Evolutionary conservation across 192 early-diverging fungal genomes (phyloP).

Genomic region (Podila verticillata): DNA sequence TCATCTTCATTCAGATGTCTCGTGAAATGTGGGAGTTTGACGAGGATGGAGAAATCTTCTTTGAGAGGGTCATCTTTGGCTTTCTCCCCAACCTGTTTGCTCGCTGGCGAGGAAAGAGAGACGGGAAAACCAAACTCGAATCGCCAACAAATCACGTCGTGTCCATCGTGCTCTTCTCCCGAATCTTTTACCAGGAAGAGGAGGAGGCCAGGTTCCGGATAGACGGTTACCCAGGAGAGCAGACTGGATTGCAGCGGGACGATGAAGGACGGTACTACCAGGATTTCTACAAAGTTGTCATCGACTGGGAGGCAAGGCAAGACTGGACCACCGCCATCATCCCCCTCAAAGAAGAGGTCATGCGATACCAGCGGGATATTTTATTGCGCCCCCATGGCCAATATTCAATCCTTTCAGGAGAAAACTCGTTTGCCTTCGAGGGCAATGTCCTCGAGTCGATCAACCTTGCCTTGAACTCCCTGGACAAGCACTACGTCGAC

Average conservation of each 20-base stretch:
- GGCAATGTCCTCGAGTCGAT: conserved; percentile 97
- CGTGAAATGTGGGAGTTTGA: conserved; percentile 99
- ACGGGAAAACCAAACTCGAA: conserved; percentile 56
- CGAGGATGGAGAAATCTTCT: conserved; percentile 95
- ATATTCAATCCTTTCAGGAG: conserved; percentile 72
- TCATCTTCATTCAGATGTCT: conserved; percentile 96
- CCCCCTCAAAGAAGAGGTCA: conserved; percentile 77
- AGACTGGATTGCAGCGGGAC: conserved; percentile 50
- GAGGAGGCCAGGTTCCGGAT: conserved; percentile 43
- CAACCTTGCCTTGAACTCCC: conserved; percentile 95
- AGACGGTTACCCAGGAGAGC: conserved; percentile 41
- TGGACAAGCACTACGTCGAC: conserved; percentile 93
- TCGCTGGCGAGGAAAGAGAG: conserved; percentile 75
- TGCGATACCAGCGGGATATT: conserved; percentile 76
- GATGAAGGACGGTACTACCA: conserved; percentile 75
- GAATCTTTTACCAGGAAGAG: conserved; percentile 79
- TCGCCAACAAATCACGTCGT: conserved; percentile 87
- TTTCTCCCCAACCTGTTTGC: conserved; percentile 91
- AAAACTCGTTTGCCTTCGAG: conserved; percentile 85
- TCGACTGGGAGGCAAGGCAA: conserved; percentile 87
- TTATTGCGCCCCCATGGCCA: conserved; percentile 60
- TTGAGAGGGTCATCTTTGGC: conserved; percentile 90
- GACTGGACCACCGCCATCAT: conserved; percentile 78
- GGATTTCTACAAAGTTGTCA: conserved; percentile 95
- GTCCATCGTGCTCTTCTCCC: conserved; percentile 93